A percentile compares a stretch with the other conserved stretches of the same genome.
These are phyloP conservation scores for Taphrina populina DNA, from an alignment of 1,139 yeast genomes.

Conservation along the genomic window DNA sequence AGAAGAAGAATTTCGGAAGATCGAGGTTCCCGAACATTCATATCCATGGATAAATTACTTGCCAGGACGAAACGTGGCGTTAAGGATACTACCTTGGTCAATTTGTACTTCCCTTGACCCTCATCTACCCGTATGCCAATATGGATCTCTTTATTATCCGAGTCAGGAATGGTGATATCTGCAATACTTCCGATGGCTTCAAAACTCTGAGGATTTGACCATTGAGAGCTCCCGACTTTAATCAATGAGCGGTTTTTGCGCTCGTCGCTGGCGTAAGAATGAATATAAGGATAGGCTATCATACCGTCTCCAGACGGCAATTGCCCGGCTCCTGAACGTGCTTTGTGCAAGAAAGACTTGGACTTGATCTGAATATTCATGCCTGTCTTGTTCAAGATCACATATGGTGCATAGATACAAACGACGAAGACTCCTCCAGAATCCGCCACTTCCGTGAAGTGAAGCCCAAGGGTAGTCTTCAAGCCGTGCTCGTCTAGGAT, in stretches of 20 bases:
- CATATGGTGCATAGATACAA: slow-evolving; percentile 78
- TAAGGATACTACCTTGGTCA: slow-evolving; percentile 74
- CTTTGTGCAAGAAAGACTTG: slow-evolving; percentile 43
- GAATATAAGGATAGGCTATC: slow-evolving; percentile 66
- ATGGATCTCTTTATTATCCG: slow-evolving; percentile 64
- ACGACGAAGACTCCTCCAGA: slow-evolving; percentile 47
- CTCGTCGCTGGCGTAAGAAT: slow-evolving; percentile 70
- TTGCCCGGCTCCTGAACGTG: slow-evolving; percentile 34
- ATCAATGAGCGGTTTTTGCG: slow-evolving; percentile 69
- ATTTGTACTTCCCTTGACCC: slow-evolving; percentile 79
- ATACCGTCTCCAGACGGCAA: slow-evolving; percentile 41
- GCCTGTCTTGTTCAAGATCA: slow-evolving; percentile 77
- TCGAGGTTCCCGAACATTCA: slow-evolving; percentile 64
- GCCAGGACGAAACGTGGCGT: slow-evolving; percentile 79
- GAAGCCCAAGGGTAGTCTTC: slow-evolving; percentile 59
- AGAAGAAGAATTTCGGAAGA: slow-evolving; percentile 41
- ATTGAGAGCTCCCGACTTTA: slow-evolving; percentile 66
- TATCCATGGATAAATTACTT: slow-evolving; percentile 58
- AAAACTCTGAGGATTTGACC: slow-evolving; percentile 76
- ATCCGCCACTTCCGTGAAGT: slow-evolving; percentile 51
- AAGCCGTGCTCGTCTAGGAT: slow-evolving; percentile 65
- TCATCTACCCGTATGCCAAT: slow-evolving; percentile 74
- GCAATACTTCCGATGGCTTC: slow-evolving; percentile 85
- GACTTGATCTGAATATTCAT: slow-evolving; percentile 62
- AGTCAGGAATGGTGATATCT: slow-evolving; percentile 62